Evolutionary conservation across 345 rosid species (phyloP).

Genomic region (Gynandropsis gynandra): DNA sequence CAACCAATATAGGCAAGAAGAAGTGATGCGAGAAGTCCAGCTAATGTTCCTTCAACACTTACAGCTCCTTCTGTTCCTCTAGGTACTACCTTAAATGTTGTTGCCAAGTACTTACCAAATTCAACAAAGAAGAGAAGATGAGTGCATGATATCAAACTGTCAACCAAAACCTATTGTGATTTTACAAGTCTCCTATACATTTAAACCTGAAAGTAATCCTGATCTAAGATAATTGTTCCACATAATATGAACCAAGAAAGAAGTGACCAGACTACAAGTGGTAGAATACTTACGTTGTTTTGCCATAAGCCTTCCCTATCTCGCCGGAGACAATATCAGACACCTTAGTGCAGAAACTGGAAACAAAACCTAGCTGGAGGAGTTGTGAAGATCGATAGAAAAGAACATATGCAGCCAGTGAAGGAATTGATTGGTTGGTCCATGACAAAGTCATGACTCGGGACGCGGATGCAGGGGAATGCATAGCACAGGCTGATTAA

Average conservation of each 20-base stretch:
- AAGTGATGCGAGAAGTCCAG: constrained; percentile 78
- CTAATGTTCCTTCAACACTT: constrained; percentile 86
- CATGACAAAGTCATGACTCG: too few relatives aligned
- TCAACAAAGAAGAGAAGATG: neutral
- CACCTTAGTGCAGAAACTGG: constrained; percentile 95
- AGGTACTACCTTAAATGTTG: constrained; percentile 79
- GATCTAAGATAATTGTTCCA: constrained; percentile 13
- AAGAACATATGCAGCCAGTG: constrained; percentile 86
- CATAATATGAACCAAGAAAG: constrained; percentile 9
- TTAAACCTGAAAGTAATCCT: neutral
- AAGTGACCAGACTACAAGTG: neutral
- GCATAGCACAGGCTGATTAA: too few relatives aligned
- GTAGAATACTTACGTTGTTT: constrained; percentile 65
- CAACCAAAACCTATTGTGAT: neutral
- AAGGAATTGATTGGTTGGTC: too few relatives aligned
- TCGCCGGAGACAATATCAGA: constrained; percentile 92
- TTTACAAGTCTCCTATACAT: neutral
- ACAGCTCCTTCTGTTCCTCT: constrained; percentile 98
- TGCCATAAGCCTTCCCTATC: constrained; percentile 96
- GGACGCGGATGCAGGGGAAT: too few relatives aligned
- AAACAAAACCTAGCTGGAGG: constrained; percentile 79
- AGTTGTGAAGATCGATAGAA: constrained; percentile 45
- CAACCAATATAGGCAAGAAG: constrained; percentile 59
- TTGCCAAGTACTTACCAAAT: constrained; percentile 62
- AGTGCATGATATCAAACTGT: neutral